Conservation (phyloP, 129 eudicot species). For the Centaurea solstitialis region DNA sequence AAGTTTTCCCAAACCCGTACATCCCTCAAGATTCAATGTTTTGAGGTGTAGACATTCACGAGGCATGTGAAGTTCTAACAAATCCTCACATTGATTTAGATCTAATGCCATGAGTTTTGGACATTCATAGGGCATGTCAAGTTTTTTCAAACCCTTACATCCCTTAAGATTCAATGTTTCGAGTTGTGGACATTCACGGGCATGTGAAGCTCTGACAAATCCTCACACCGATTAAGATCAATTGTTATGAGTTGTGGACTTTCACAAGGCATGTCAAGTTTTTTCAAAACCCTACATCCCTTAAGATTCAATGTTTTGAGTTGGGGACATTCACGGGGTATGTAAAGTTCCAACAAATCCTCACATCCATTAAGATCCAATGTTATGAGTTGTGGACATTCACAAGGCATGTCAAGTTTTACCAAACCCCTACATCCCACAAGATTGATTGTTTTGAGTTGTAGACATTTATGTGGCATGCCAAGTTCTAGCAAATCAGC, state of each 20-base stretch:
- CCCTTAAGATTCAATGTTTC: neutral
- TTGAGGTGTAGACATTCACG: neutral
- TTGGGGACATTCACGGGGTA: neutral
- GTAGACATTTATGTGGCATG: neutral
- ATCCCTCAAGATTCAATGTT: neutral
- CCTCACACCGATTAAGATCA: no score
- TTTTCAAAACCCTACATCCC: no score
- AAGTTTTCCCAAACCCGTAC: neutral
- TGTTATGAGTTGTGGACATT: neutral
- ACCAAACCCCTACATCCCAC: neutral
- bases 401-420: neutral
- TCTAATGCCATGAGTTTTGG: neutral
- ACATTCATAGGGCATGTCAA: neutral
- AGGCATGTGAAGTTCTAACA: neutral
- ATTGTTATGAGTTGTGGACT: neutral
- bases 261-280: neutral
- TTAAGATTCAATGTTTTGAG: neutral
- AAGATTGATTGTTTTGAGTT: neutral
- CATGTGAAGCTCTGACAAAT: no score
- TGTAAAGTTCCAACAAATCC: neutral
- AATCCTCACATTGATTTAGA: neutral
- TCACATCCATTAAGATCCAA: neutral
- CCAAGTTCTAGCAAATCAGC: neutral
- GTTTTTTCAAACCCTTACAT: neutral
- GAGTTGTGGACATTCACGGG: neutral